Conservation (phyloP, 2,329 filamentous ascomycete species). For the Neocucurbitaria cava region DNA sequence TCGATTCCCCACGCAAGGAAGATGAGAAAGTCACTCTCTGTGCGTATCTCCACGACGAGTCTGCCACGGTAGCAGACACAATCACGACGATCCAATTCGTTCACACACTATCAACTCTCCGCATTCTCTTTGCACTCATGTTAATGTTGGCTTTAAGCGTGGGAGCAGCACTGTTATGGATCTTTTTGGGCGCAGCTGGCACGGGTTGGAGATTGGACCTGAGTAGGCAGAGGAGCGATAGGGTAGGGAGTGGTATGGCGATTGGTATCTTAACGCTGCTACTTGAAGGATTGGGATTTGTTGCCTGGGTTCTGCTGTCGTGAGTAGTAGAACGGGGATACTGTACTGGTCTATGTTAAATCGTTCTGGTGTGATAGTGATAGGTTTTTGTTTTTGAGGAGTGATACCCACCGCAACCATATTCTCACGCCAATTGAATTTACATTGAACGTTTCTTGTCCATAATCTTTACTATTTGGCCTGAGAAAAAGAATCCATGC, state of each 20-base stretch:
- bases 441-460: not conserved
- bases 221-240: conserved; percentile 15
- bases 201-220: conserved; percentile 11
- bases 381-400: not conserved
- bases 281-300: conserved; percentile 23
- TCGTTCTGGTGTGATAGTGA: not conserved
- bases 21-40: not conserved
- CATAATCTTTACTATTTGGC: not conserved
- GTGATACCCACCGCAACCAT: not conserved
- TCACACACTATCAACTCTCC: conserved; percentile 22
- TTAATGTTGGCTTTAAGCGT: conserved; percentile 23
- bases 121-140: conserved; percentile 21
- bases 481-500: no score
- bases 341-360: not conserved
- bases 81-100: conserved; percentile 36
- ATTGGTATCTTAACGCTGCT: conserved; percentile 25
- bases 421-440: no score
- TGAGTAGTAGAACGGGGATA: not conserved
- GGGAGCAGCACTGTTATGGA: conserved; percentile 27
- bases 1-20: not conserved
- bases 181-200: conserved; percentile 24
- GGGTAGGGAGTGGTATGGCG: conserved; percentile 27
- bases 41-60: not conserved
- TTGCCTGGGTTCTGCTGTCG: conserved; percentile 17
- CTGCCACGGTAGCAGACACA: conserved; percentile 1